phyloP scores from a whole-genome alignment of 2,329 filamentous ascomycete genomes.

The Alternaria ethzedia region DNA sequence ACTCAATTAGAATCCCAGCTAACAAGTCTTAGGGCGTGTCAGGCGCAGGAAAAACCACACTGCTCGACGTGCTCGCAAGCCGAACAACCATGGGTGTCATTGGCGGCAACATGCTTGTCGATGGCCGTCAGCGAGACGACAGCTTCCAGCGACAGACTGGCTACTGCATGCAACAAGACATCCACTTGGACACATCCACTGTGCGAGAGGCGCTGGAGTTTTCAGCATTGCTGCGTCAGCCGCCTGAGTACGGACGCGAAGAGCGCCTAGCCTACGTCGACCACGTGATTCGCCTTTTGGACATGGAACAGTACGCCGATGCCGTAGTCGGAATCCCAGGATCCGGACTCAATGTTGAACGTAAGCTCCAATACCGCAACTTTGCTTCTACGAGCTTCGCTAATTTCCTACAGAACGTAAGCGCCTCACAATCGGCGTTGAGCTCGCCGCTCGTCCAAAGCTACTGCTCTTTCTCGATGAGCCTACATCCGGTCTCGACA shows the following conservation, averaged over 20 bases:
- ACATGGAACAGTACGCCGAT: constrained; percentile 66
- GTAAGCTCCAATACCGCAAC: constrained; percentile 14
- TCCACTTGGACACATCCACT: constrained; percentile 64
- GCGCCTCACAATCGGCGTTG: constrained; percentile 64
- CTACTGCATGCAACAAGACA: constrained; percentile 61
- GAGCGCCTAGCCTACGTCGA: constrained; percentile 61
- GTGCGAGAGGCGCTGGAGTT: constrained; percentile 77
- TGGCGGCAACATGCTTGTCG: constrained; percentile 78
- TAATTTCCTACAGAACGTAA: constrained; percentile 57
- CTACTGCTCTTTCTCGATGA: constrained; percentile 65
- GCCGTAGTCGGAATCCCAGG: constrained; percentile 23
- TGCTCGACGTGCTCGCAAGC: constrained; percentile 80
- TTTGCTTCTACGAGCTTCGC: neutral
- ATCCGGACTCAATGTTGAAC: constrained; percentile 52
- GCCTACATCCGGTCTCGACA: constrained; percentile 83
- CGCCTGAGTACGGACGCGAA: constrained; percentile 15
- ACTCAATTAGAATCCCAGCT: constrained; percentile 51
- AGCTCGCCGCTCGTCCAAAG: constrained; percentile 40
- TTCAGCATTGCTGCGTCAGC: constrained; percentile 71
- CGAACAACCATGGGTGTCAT: constrained; percentile 79
- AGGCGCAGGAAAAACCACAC: constrained; percentile 86
- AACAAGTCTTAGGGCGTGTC: constrained; percentile 72
- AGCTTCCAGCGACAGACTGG: constrained; percentile 79
- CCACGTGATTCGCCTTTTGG: constrained; percentile 83
- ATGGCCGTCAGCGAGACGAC: constrained; percentile 64